Evolutionary conservation across 2,329 filamentous ascomycete genomes (phyloP).

Genomic region (Talaromyces sp.): DNA sequence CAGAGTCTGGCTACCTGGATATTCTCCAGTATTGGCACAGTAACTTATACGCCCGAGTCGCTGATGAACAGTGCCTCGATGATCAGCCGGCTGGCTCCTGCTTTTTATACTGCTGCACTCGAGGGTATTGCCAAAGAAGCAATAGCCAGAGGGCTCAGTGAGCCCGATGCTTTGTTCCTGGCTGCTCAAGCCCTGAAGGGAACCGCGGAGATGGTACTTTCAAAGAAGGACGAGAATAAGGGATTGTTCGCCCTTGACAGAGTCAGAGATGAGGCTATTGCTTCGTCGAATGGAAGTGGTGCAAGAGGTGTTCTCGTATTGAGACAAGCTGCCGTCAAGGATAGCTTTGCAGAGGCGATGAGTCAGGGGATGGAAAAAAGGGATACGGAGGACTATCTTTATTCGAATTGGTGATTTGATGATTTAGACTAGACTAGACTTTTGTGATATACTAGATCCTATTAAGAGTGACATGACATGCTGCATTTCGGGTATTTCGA

Average conservation of each 20-base stretch:
- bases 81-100: conserved; percentile 10
- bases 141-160: conserved; percentile 7
- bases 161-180: conserved; percentile 11
- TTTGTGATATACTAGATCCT: background rate
- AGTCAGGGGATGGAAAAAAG: conserved; percentile 13
- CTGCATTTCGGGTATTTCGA: background rate
- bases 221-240: conserved; percentile 12
- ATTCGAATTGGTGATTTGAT: conserved; percentile 12
- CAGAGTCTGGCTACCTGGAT: conserved; percentile 13
- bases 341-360: conserved; percentile 12
- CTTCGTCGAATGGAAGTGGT: conserved; percentile 12
- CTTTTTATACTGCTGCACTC: conserved; percentile 11
- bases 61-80: conserved; percentile 11
- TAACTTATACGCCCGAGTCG: conserved; percentile 7
- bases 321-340: conserved; percentile 8
- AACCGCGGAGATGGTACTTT: conserved; percentile 9
- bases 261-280: conserved; percentile 9
- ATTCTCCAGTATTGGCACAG: conserved; percentile 13
- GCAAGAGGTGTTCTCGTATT: conserved; percentile 2
- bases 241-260: conserved; percentile 12
- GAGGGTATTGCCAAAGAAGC: conserved; percentile 15
- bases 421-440: background rate
- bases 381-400: conserved; percentile 6
- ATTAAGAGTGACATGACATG: background rate
- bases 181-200: conserved; percentile 14